Base-by-base conservation (phyloP, 352 stramenopile genomes). In the Peronosclerospora sorghi region DNA sequence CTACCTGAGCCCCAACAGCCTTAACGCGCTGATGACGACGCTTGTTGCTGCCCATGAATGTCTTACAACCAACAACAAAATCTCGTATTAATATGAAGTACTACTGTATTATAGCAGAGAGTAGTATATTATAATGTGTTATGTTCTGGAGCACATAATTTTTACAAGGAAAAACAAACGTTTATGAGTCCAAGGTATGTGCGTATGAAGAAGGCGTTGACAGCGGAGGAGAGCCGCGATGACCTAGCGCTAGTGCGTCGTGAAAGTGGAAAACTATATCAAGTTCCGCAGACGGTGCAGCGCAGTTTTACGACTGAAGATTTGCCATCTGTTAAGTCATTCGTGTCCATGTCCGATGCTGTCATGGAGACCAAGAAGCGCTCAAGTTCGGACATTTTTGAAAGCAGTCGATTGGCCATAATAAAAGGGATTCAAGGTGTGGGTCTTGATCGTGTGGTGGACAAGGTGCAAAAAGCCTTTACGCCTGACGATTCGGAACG, bases 281-380 rank as follows among this genome's bases (percentile, higher is more conserved):
- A 56, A 34, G 39, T 42, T 13, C 18, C 44, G 9, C 36, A 54
- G 28, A 39, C 54, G 27, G 53, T 54, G 4, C 63, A 74, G 35
- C 54, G 70, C 44, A 87, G 74, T 54, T 90, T 90, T 58, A 86
- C 77, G 32, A 84, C 73, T 0, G 77, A 90, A 41, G 77, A 90
- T 48, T 38, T 86, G 24, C 73, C 77, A 38, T 67, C 62, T 17
- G 34, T 48, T 20, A 77, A 77, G 54, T 65, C 74, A 21, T 58
- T 83, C 24, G 52, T 85, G 44, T 44, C 45, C 20, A 39, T 63
- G 6, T 60, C 49, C 19, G 51, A 55, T 15, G 44, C 28, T 0
- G 8, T 24, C 6, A 4, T 41, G 8, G 48, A 60, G 37, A 62
- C 44, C 5, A 54, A 60, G 40, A 53, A 54, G 23, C 54, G 52